A percentile compares a stretch with the other conserved stretches of the same genome.
These are phyloP conservation scores for Colletotrichum sp. DNA, from an alignment of 2,329 filamentous ascomycete species.

Conservation along the genomic window DNA sequence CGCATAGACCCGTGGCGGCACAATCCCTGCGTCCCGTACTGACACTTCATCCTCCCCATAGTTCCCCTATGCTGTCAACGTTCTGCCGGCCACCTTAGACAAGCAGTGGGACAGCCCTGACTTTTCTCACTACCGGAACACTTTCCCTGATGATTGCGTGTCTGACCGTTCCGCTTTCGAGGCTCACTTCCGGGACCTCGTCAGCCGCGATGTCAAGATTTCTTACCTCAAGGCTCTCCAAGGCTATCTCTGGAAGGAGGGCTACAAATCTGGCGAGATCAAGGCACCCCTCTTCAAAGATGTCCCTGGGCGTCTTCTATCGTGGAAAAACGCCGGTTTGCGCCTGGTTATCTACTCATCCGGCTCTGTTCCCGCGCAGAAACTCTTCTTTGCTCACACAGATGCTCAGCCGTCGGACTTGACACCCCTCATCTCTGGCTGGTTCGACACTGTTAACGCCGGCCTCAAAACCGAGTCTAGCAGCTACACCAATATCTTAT, in stretches of 20 bases:
- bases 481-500: conserved; percentile 72
- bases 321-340: conserved; percentile 61
- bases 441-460: conserved; percentile 83
- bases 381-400: conserved; percentile 76
- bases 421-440: conserved; percentile 63
- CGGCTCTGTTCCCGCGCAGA: conserved; percentile 80
- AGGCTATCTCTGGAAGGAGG: conserved; percentile 78
- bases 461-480: conserved; percentile 71
- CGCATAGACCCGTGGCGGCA: neutral
- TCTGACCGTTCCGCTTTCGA: conserved; percentile 63
- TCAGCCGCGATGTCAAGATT: conserved; percentile 74
- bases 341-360: conserved; percentile 81
- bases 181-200: conserved; percentile 73
- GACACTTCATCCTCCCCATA: conserved; percentile 34
- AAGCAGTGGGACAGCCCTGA: conserved; percentile 69
- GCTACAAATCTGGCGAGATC: conserved; percentile 73
- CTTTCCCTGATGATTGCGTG: conserved; percentile 71
- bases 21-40: neutral
- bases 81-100: conserved; percentile 67
- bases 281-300: conserved; percentile 77
- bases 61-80: conserved; percentile 79
- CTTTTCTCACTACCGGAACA: conserved; percentile 72
- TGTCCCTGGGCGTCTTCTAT: conserved; percentile 66
- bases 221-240: conserved; percentile 81
- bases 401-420: conserved; percentile 64